Conservation (phyloP, 2,329 filamentous ascomycete genomes). For the Pseudogymnoascus sp. region DNA sequence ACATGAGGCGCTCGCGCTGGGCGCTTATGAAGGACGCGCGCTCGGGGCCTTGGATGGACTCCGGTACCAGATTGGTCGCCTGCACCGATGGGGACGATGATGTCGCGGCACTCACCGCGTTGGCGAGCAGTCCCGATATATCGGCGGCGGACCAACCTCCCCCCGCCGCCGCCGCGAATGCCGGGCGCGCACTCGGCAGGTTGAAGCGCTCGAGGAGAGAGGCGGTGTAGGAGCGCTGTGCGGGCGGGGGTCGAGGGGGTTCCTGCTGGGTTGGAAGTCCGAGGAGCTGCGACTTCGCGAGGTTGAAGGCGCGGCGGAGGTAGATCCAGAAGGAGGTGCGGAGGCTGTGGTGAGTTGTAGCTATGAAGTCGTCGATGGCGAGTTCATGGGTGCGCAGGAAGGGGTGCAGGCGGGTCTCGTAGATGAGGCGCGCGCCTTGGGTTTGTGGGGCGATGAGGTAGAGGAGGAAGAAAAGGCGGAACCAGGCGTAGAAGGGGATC, state of each 20-base stretch:
- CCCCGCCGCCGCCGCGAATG: constrained; percentile 28
- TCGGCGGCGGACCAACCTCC: constrained; percentile 46
- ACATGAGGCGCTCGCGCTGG: constrained; percentile 70
- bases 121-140: constrained; percentile 70
- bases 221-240: constrained; percentile 61
- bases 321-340: constrained; percentile 71
- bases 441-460: constrained; percentile 97
- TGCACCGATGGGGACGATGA: constrained; percentile 20
- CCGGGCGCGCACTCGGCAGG: constrained; percentile 62
- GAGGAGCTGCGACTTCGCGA: constrained; percentile 69
- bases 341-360: constrained; percentile 68
- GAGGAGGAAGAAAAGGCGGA: constrained; percentile 78
- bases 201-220: constrained; percentile 78
- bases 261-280: constrained; percentile 57
- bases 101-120: constrained; percentile 47
- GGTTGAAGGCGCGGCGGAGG: constrained; percentile 62
- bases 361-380: constrained; percentile 86
- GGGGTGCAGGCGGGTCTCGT: constrained; percentile 78
- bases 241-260: constrained; percentile 40
- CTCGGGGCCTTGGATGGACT: constrained; percentile 59
- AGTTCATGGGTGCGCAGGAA: constrained; percentile 81
- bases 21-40: constrained; percentile 66
- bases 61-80: constrained; percentile 54
- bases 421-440: constrained; percentile 83
- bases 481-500: constrained; percentile 90